Evolutionary conservation across 2,329 filamentous ascomycete genomes (phyloP), one percentile per base, ranked within the genome.

Genomic region (Didymella sp.): DNA sequence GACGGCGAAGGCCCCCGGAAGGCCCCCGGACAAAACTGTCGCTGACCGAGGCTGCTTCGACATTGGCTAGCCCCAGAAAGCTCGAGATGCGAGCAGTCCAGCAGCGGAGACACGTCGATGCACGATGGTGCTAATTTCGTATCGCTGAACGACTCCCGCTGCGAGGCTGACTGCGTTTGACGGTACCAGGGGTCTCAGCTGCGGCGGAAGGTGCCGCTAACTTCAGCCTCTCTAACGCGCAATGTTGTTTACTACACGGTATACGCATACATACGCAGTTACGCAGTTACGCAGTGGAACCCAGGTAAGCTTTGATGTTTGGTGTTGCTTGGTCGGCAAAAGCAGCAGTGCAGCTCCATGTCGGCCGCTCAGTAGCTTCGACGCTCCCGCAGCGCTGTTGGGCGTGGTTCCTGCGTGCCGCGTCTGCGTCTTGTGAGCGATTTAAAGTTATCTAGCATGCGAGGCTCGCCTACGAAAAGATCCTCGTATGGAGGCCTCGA

Each of bases 361-460:
- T 28, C 58, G 1, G 46, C 37, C 38, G 21, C 21, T 25, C 78
- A 77, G 49, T 68, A 66, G 59, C 77, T 51, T 30, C 1, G 69
- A 67, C 79, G 73, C 13, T 79, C 80, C 70, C 24, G 40, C 24
- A 7, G 15, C 38, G 30, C 30, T 28, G 25, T 22, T 51, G 41
- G 21, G 22, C 19, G 37, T 24, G 21, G 9, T 31, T 43, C 22
- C n/a, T 42, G 38, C 38, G 41, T 33, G 41, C 49, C 49, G 40
- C 30, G 41, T 40, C 19, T 30, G 44, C 43, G 24, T 17, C 37
- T 28, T 37, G 37, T 44, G 28, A 49, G 51, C 31, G 44, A 48
- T 41, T 40, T 48, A 37, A 25, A 41, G 15, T 21, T n/a, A n/a
- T 37, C 44, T n/a, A 17, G 51, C 28, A 42, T 25, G 31, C 44